These are phyloP conservation scores for Bacidia gigantensis DNA, from an alignment of 495 filamentous ascomycete genomes.

Conservation along the genomic window DNA sequence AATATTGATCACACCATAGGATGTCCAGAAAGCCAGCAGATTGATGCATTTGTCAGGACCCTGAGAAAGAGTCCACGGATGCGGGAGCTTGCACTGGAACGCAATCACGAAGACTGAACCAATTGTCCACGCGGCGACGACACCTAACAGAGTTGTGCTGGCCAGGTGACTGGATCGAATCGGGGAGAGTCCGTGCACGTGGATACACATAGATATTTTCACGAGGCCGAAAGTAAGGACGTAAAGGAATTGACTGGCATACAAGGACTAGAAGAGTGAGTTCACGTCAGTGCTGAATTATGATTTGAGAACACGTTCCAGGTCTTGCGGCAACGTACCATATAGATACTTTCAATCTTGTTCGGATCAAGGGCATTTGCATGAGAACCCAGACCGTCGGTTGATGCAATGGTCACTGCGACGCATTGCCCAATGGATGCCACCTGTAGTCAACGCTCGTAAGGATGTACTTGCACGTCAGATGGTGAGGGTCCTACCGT, in stretches of 20 bases:
- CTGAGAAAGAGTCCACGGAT: constrained; percentile 3
- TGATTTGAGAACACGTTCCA: background rate
- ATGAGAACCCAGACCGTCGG: constrained; percentile 9
- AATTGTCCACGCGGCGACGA: constrained; percentile 28
- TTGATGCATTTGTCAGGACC: constrained; percentile 8
- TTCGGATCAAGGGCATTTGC: background rate
- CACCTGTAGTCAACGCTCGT: constrained; percentile 3
- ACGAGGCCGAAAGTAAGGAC: constrained; percentile 8
- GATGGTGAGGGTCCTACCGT: constrained; percentile 6
- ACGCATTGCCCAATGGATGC: constrained; percentile 9
- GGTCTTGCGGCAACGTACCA: constrained; percentile 6
- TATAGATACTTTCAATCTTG: constrained; percentile 4
- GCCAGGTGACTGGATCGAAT: constrained; percentile 19
- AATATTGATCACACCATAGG: constrained; percentile 38
- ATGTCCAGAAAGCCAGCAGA: constrained; percentile 24
- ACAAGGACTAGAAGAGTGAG: constrained; percentile 1
- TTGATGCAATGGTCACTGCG: constrained; percentile 6
- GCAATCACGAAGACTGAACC: constrained; percentile 28
- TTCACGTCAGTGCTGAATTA: background rate
- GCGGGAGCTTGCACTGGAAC: constrained; percentile 34
- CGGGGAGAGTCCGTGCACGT: constrained; percentile 31
- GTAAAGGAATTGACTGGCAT: constrained; percentile 12
- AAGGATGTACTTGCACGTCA: background rate
- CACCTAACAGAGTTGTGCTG: constrained; percentile 22
- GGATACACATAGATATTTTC: constrained; percentile 20